Conservation (phyloP, 2,329 filamentous ascomycete species). For the Cercospora zeina region DNA sequence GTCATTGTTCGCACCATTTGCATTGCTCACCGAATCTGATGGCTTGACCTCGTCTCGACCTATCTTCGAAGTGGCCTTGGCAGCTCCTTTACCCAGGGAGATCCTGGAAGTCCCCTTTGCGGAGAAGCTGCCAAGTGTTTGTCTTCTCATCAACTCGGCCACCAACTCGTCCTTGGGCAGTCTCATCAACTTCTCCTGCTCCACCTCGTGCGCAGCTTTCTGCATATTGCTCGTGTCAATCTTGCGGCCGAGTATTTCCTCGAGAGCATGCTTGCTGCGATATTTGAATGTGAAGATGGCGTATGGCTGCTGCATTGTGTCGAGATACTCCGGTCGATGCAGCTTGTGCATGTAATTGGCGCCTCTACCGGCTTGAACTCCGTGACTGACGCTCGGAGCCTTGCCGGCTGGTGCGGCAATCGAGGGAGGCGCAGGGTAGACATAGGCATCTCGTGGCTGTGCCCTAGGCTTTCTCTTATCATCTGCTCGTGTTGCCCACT, state of each 20-base stretch:
- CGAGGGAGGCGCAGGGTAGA: constrained; percentile 39
- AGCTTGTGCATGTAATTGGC: constrained; percentile 44
- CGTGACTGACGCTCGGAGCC: constrained; percentile 29
- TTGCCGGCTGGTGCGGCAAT: constrained; percentile 28
- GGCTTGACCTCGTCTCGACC: constrained; percentile 18
- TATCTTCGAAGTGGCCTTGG: constrained; percentile 16
- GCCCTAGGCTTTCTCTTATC: constrained; percentile 12
- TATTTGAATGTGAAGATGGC: constrained; percentile 55
- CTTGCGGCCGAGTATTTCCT: constrained; percentile 39
- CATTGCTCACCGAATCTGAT: constrained; percentile 20
- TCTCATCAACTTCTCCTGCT: constrained; percentile 30
- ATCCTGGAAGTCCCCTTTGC: constrained; percentile 14
- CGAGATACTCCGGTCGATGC: constrained; percentile 46
- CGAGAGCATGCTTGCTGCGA: constrained; percentile 41
- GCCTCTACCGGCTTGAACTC: constrained; percentile 40
- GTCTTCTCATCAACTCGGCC: constrained; percentile 32
- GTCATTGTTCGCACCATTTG: neutral
- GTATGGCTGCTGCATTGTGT: constrained; percentile 44
- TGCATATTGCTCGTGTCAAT: constrained; percentile 32
- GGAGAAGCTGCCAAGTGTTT: constrained; percentile 6
- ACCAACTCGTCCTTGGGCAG: constrained; percentile 40
- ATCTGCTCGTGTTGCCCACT: constrained; percentile 29
- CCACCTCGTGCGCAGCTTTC: constrained; percentile 26
- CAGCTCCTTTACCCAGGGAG: neutral
- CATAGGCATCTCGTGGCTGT: constrained; percentile 33